Evolutionary conservation across 1,284 basidiomycete genomes (phyloP).

Genomic region (Leccinum subspadiceum): DNA sequence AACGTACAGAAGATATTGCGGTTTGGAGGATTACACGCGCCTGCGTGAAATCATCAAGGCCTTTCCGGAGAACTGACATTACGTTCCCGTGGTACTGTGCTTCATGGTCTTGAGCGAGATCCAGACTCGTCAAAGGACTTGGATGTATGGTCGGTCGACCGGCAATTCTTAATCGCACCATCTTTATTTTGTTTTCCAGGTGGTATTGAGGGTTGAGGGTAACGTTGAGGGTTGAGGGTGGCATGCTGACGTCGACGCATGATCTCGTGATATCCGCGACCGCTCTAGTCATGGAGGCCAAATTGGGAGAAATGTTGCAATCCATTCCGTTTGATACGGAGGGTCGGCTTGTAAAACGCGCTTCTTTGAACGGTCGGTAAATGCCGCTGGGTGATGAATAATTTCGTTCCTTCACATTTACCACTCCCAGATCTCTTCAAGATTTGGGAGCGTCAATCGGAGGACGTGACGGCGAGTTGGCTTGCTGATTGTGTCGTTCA

Average conservation of each 20-base stretch:
- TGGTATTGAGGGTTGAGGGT: slow-evolving; percentile 19
- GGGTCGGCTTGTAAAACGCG: slow-evolving; percentile 50
- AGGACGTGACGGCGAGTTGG: slow-evolving; percentile 51
- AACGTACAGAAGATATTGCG: slow-evolving; percentile 57
- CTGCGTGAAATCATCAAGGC: slow-evolving; percentile 58
- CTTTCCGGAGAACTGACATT: slow-evolving; percentile 53
- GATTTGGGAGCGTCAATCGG: slow-evolving; percentile 46
- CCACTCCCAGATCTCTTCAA: slow-evolving; percentile 44
- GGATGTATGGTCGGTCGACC: slow-evolving; percentile 44
- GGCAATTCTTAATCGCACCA: not conserved
- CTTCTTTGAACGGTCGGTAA: slow-evolving; percentile 47
- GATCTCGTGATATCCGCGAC: slow-evolving; percentile 49
- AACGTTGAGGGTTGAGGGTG: slow-evolving; percentile 42
- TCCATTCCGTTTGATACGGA: slow-evolving; percentile 49
- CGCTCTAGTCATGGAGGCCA: slow-evolving; percentile 54
- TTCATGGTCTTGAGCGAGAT: slow-evolving; percentile 51
- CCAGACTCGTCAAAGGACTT: slow-evolving; percentile 44
- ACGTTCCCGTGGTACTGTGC: slow-evolving; percentile 56
- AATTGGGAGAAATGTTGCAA: slow-evolving; percentile 44
- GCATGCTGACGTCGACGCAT: slow-evolving; percentile 41
- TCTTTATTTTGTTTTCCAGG: slow-evolving; percentile 34
- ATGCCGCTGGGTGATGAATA: not conserved
- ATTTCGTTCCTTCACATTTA: slow-evolving; percentile 1
- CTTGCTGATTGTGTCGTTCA: slow-evolving; percentile 49
- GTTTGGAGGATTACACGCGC: slow-evolving; percentile 68